Conservation (phyloP, 306 rosid species). For the Lupinus albus region DNA sequence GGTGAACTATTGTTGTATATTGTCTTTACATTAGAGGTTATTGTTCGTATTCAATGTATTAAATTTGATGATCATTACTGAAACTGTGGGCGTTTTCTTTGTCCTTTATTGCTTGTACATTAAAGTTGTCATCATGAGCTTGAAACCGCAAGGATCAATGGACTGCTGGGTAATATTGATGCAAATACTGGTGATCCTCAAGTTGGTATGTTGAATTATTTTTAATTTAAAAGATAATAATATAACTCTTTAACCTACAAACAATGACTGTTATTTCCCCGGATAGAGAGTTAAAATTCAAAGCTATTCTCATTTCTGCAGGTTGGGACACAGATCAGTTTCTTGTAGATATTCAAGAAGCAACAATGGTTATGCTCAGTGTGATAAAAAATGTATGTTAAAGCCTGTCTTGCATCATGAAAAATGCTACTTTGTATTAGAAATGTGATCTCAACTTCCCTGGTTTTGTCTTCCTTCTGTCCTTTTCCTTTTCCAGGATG, state of each 20-base stretch:
- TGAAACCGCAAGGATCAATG: conserved; percentile 93
- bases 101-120: conserved; percentile 8
- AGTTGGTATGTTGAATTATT: conserved; percentile 58
- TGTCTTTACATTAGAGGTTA: conserved; percentile 8
- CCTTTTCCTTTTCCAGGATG: conserved; percentile 56
- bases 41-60: conserved; percentile 24
- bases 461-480: background rate
- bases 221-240: background rate
- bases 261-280: background rate
- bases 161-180: conserved; percentile 84
- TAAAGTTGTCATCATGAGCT: conserved; percentile 92
- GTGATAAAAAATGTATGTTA: conserved; percentile 77
- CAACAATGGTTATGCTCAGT: conserved; percentile 78
- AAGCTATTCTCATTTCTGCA: conserved; percentile 42
- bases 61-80: conserved; percentile 26
- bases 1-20: conserved; percentile 50
- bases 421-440: background rate
- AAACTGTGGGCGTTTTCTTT: conserved; percentile 31
- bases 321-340: conserved; percentile 99
- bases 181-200: conserved; percentile 98
- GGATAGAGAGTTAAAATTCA: conserved; percentile 25
- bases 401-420: conserved; percentile 5
- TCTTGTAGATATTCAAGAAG: conserved; percentile 86
- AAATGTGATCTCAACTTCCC: conserved; percentile 4
- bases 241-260: conserved; percentile 7